Base-by-base conservation (phyloP, 768 basidiomycete genomes). In the Gautieria morchelliformis region DNA sequence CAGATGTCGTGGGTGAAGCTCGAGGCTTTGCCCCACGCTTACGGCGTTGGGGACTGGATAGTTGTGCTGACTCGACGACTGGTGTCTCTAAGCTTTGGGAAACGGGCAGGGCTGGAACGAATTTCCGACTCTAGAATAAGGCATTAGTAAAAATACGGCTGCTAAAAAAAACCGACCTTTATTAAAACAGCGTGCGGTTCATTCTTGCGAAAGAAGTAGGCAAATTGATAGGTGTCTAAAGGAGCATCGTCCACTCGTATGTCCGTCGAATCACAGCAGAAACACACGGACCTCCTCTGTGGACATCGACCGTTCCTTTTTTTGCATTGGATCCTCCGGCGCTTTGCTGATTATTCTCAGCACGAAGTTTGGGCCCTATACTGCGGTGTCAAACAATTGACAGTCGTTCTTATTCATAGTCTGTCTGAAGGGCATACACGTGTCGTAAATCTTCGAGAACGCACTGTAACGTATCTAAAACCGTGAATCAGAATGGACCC, bases 151-250 rank as follows among this genome's bases (percentile, higher is more conserved):
- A 30, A 30, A 33, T 15, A 27, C 45, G 45, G 10, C 19, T 30
- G 10, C 10, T 27, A 7, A 49, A 30, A 17, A 27, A 6, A 61
- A 70, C n/a, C 51, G 40, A 87, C 93, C 77, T 95, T 95, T 63
- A 89, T 72, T 8, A 93, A 73, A 2, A 93, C 77, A 0, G 88
- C 83, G 68, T 94, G 89, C 10, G 87, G 79, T 52, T 92, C 90
- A 2, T 82, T 84, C 69, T 84, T 84, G 22, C 90, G 81, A 62
- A 94, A 75, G 71, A 93, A 95, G 67, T 91, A 95, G 49, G 87
- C 91, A 67, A 91, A 93, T 62, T 95, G 93, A 65, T 94, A 95
- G 0, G 78, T 79, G 59, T 88, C 93, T 94, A 66, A 14, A 49
- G 30, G 27, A 55, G n/a, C 50, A 40, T 53, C 22, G 32, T 30